phyloP scores from a whole-genome alignment of 441 rosid species.

The Eutrema salsugineum region DNA sequence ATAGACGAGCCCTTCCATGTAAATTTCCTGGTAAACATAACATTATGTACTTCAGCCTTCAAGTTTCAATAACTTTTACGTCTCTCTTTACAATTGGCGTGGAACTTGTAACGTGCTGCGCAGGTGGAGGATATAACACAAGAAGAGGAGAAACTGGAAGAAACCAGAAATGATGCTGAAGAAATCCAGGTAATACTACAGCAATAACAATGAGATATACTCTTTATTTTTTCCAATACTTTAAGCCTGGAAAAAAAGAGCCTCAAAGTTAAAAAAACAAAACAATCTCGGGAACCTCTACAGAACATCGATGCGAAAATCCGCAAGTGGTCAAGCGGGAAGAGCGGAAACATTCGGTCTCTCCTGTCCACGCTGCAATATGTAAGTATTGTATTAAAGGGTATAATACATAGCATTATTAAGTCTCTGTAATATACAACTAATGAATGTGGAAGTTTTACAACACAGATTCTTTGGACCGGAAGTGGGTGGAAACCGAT shows the following conservation, averaged over 20 bases:
- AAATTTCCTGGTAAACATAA: constrained; percentile 42
- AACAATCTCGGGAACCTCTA: constrained; percentile 2
- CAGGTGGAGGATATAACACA: constrained; percentile 63
- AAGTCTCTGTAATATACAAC: not conserved
- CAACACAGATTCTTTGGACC: constrained; percentile 82
- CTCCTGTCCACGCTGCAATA: constrained; percentile 86
- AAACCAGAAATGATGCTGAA: constrained; percentile 33
- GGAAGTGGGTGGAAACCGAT: constrained; percentile 88
- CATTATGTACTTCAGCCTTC: not conserved
- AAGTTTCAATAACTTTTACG: not conserved
- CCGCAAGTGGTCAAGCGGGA: constrained; percentile 78
- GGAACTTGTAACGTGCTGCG: constrained; percentile 3
- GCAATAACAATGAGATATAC: not conserved
- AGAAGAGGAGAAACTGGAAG: constrained; percentile 39
- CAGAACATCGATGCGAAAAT: constrained; percentile 70
- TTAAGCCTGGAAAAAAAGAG: not conserved
- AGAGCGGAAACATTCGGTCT: constrained; percentile 87
- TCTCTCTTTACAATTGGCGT: not conserved
- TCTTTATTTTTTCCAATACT: not conserved
- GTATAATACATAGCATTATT: not conserved
- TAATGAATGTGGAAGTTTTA: not conserved
- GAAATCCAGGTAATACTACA: constrained; percentile 49
- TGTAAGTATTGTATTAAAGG: constrained; percentile 44
- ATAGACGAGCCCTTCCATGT: constrained; percentile 48
- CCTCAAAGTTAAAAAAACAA: not conserved